phyloP scores from a whole-genome alignment of 306 rosid species.

The Cajanus cajan region DNA sequence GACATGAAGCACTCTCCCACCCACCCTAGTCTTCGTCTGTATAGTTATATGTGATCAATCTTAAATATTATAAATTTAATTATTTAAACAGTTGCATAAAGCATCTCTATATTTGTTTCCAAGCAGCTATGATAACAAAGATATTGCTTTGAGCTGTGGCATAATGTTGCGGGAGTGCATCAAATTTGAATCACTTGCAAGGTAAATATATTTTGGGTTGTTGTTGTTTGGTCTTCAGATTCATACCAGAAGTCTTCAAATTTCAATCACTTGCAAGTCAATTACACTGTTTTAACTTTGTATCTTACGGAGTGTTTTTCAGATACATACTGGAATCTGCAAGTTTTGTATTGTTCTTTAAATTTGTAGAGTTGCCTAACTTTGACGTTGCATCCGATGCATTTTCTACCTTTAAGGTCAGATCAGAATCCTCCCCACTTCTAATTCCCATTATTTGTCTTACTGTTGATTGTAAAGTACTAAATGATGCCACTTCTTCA shows the following conservation, averaged over 20 bases:
- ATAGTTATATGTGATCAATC: conserved; percentile 10
- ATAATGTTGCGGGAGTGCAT: conserved; percentile 94
- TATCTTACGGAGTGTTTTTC: conserved; percentile 52
- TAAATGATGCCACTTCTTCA: conserved; percentile 11
- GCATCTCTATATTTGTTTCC: conserved; percentile 27
- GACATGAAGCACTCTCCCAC: no score
- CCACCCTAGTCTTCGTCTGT: not conserved
- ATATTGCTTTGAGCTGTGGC: conserved; percentile 89
- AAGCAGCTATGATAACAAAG: conserved; percentile 94
- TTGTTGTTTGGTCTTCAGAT: not conserved
- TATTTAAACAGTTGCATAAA: conserved; percentile 1
- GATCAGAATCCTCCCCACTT: conserved; percentile 22
- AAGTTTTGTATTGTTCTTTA: conserved; percentile 87
- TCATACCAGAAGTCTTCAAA: no score
- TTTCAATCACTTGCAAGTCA: no score
- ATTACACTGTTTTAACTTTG: conserved; percentile 36
- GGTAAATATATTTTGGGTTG: conserved; percentile 55
- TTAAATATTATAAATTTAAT: conserved; percentile 9
- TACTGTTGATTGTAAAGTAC: conserved; percentile 25
- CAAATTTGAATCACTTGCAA: conserved; percentile 76
- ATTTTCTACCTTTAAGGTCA: conserved; percentile 92
- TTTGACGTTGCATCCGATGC: conserved; percentile 97
- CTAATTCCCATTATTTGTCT: not conserved
- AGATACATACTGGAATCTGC: conserved; percentile 94
- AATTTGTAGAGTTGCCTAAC: conserved; percentile 85